A percentile compares a stretch with the other conserved stretches of the same genome.
Conservation (phyloP, 306 rosid genomes). For the Trifolium subterraneum region DNA sequence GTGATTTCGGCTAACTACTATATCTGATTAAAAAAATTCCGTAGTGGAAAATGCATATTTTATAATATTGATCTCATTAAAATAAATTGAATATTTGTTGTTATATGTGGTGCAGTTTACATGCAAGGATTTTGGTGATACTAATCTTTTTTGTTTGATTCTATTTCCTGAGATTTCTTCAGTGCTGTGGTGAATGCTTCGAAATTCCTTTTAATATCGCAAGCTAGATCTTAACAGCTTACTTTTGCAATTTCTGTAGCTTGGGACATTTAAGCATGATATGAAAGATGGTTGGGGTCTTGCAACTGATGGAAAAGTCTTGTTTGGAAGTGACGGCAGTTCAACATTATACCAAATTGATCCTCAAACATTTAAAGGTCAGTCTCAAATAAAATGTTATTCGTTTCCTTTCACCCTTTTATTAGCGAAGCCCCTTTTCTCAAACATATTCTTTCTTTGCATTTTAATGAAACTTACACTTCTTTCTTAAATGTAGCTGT, state of each 20-base stretch:
- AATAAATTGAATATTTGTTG: constrained; percentile 10
- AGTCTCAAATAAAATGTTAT: constrained; percentile 5
- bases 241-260: constrained; percentile 47
- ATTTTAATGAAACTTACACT: constrained; percentile 27
- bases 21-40: constrained; percentile 25
- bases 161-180: constrained; percentile 15
- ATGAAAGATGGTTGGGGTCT: constrained; percentile 98
- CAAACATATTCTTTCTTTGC: constrained; percentile 10
- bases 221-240: constrained; percentile 35
- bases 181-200: neutral
- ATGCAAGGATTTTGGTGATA: constrained; percentile 17
- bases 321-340: constrained; percentile 93
- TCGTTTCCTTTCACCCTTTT: constrained; percentile 27
- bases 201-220: constrained; percentile 20
- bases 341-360: constrained; percentile 76
- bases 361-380: constrained; percentile 74
- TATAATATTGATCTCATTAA: constrained; percentile 9
- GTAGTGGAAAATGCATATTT: constrained; percentile 5
- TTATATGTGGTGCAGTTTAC: constrained; percentile 2
- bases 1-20: constrained; percentile 11
- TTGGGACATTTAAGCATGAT: constrained; percentile 67
- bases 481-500: constrained; percentile 54
- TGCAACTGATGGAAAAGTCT: constrained; percentile 83
- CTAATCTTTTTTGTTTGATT: neutral
- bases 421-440: neutral